A percentile compares a stretch with the other conserved stretches of the same genome.
phyloP scores from a whole-genome alignment of 257 asterid genomes.

The Solanum sejunctum region DNA sequence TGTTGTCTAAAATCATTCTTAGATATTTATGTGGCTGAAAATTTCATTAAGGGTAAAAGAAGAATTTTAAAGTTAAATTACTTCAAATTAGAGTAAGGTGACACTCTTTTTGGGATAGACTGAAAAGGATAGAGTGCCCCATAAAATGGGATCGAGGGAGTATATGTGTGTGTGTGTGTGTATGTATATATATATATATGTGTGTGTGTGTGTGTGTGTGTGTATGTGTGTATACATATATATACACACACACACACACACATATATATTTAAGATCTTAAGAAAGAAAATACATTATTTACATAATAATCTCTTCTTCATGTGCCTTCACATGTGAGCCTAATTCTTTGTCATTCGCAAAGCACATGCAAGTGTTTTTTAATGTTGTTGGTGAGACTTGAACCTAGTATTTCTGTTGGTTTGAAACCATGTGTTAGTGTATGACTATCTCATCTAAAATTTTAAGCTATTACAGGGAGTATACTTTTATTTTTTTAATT shows the following conservation, averaged over 20 bases:
- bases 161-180: too few species aligned
- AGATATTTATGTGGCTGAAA: too few species aligned
- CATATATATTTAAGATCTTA: neutral
- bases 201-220: too few species aligned
- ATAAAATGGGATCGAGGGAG: too few species aligned
- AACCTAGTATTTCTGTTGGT: neutral
- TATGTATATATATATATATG: too few species aligned
- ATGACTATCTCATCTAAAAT: neutral
- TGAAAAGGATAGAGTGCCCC: too few species aligned
- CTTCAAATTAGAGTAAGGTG: too few species aligned
- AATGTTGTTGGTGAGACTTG: neutral
- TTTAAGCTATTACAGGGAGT: neutral
- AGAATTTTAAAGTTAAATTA: too few species aligned
- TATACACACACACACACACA: rapidly evolving
- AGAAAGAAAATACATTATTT: neutral
- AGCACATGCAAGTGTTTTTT: neutral
- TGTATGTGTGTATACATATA: too few species aligned
- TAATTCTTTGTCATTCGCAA: neutral
- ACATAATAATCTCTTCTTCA: neutral
- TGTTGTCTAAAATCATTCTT: too few species aligned
- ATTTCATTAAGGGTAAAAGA: too few species aligned
- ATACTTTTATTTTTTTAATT: neutral
- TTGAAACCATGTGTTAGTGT: neutral
- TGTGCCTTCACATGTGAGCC: neutral
- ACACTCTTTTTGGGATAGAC: too few species aligned